A percentile compares a stretch with the other conserved stretches of the same genome.
Conservation (phyloP, 345 rosid genomes). For the Lumnitzera littorea region DNA sequence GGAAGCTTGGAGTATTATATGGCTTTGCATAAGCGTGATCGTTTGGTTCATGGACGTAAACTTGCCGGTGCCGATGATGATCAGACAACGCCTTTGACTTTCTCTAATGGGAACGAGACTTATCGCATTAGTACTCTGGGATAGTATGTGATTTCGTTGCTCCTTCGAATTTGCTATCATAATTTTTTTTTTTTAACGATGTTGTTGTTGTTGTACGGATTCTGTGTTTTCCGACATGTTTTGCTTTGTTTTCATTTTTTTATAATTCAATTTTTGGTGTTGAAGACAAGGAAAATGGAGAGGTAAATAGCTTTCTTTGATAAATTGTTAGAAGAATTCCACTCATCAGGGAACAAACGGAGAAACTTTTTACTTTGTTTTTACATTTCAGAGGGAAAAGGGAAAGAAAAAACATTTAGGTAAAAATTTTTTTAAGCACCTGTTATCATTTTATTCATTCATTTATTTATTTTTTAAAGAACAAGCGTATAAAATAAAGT, state of each 20-base stretch:
- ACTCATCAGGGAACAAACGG: no score
- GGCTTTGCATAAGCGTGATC: conserved; percentile 71
- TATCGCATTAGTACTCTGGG: conserved; percentile 38
- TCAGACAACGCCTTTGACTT: conserved; percentile 48
- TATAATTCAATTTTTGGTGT: no score
- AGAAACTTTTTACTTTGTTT: no score
- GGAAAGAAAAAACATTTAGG: no score
- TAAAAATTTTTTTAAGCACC: no score
- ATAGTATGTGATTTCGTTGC: conserved; percentile 43
- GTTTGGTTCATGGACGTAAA: conserved; percentile 55
- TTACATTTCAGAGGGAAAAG: no score
- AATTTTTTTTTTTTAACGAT: not conserved
- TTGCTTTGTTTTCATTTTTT: conserved; percentile 4
- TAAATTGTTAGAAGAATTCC: no score
- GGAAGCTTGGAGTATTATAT: conserved; percentile 57
- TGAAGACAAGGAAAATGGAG: no score
- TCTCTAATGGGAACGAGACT: conserved; percentile 68
- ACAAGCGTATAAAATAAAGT: no score
- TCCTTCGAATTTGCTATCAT: not conserved
- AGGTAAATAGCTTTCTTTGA: no score
- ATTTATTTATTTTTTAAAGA: no score
- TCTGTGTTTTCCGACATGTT: not conserved
- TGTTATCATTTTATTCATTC: no score
- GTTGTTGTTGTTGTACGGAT: not conserved
- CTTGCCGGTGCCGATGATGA: conserved; percentile 31